These are phyloP conservation scores for Cryphonectria radicalis DNA, from an alignment of 2,329 filamentous ascomycete species.

Conservation along the genomic window DNA sequence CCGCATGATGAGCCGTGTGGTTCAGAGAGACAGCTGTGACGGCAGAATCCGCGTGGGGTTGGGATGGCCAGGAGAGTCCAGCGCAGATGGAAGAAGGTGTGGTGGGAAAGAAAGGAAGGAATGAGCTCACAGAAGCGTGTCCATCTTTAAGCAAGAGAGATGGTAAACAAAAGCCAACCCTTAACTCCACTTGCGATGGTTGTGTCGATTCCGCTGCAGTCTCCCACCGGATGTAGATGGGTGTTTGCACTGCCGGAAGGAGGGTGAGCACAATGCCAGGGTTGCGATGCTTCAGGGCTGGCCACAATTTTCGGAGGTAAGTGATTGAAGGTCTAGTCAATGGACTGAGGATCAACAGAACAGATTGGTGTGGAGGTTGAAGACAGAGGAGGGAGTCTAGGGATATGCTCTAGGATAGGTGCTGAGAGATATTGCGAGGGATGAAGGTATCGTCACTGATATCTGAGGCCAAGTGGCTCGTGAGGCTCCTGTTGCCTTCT, in stretches of 20 bases:
- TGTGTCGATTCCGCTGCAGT: not conserved
- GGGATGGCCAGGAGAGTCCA: not conserved
- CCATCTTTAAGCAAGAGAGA: slow-evolving; percentile 32
- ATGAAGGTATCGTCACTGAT: not conserved
- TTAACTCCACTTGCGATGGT: not conserved
- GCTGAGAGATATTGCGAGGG: not conserved
- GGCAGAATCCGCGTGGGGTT: not conserved
- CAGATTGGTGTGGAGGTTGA: not conserved
- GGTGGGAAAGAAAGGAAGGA: slow-evolving; percentile 2
- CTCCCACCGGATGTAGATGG: not conserved
- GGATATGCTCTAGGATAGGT: not conserved
- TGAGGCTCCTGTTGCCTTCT: not conserved
- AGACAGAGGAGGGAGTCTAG: not conserved
- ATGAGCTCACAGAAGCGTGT: slow-evolving; percentile 38
- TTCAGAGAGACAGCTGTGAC: not conserved
- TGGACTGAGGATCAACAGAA: not conserved
- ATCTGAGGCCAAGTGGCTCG: not conserved
- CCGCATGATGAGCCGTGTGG: not conserved
- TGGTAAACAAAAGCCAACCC: not conserved
- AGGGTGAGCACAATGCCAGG: not conserved
- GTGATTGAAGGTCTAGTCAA: not conserved
- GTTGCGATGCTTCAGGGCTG: not conserved
- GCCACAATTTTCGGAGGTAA: not conserved
- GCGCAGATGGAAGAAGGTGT: not conserved
- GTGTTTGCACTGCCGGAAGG: slow-evolving; percentile 2